Base-by-base conservation (phyloP, 2,329 filamentous ascomycete species). In the Ustilaginoidea virens region DNA sequence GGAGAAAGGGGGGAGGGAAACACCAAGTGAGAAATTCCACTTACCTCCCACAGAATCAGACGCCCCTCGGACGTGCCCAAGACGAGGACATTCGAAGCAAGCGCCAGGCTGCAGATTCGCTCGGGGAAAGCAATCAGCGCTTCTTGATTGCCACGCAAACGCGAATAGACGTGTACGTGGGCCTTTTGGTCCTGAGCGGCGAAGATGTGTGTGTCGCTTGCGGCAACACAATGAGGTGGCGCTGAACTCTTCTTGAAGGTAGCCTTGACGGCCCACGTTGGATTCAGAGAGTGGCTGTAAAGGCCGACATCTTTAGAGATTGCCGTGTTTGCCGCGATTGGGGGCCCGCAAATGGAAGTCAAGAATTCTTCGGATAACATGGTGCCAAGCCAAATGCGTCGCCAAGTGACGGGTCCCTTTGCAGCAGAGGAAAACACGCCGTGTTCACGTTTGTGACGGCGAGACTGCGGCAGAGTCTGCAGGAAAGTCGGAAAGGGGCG, bases 171-270 rank as follows among this genome's bases (percentile, higher is more conserved):
- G 55, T 96, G 82, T 2, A 98, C 69, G 23, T 92, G 80, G 0
- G 85, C 82, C 53, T 93, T 96, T 39, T 86, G 85, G 28, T 79
- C 68, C 51, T 98, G 90, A 4, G 83, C 87, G 4, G 86, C 79
- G 49, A 93, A 98, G 26, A 96, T 66, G 49, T 98, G 90, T 13
- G 76, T 76, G 25, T 70, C 63, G 52, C 69, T 92, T 41, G 86
- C 66, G 17, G 83, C 86, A 31, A 98, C 60, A 42, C 81, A 78
- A 51, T 87, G 81, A 33, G 67, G 61, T 16, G 76, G 66, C n/a
- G 76, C 74, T 11, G 81, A 80, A 60, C 81, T 92, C 59, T 93
- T 96, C 65, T 94, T 96, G 66, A 90, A 86, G 27, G 76, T 69
- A 37, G 73, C 63, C 45, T 78, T 77, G 47, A 85, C 70, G n/a